Base-by-base conservation (phyloP, 108 stramenopile genomes). In the Aurantiochytrium sp. region DNA sequence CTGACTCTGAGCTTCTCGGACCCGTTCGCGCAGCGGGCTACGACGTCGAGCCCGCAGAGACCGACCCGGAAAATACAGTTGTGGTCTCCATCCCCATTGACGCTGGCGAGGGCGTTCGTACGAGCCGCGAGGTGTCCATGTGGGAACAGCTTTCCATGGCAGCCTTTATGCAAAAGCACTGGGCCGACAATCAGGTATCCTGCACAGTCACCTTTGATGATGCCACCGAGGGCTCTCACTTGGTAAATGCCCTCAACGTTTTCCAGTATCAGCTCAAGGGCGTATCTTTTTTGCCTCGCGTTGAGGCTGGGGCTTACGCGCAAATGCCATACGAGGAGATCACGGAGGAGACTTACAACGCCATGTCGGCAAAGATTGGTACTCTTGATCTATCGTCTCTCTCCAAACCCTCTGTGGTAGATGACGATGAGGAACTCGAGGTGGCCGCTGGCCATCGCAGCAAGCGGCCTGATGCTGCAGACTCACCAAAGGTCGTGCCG, bases 201-300 rank as follows among this genome's bases (percentile, higher is more conserved):
- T 94, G 93, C 92, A 94, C 94, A 3, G 93, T 94, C 21, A 93
- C 93, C 35, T 94, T 94, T 89, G 93, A 94, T 71, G 93, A 93
- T 5, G 94, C 90, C 16, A 92, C 58, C 16, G 94, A 94, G 87
- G 93, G 90, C 8, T 19, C 49, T 5, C 88, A 92, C 18, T 91
- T 94, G 25, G 87, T 91, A n/a, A 87, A 93, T 35, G 94, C 94
- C 4, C 69, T 94, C 87, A 89, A 93, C 44, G 90, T 90, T 55
- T 94, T 93, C 87, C 94, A 94, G 89, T 94, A 93, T 72, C 94
- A 94, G 51, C 92, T 94, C 60, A 94, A 94, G 87, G 94, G 94
- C 55, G 90, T 94, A 5, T 73, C 71, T 16, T 89, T 89, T 64
- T 58, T 91, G 55, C 90, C 90, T 10, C 60, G 88, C 5, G 72